Conservation (phyloP, 805 yeast genomes). For the Candida ulmi region DNA sequence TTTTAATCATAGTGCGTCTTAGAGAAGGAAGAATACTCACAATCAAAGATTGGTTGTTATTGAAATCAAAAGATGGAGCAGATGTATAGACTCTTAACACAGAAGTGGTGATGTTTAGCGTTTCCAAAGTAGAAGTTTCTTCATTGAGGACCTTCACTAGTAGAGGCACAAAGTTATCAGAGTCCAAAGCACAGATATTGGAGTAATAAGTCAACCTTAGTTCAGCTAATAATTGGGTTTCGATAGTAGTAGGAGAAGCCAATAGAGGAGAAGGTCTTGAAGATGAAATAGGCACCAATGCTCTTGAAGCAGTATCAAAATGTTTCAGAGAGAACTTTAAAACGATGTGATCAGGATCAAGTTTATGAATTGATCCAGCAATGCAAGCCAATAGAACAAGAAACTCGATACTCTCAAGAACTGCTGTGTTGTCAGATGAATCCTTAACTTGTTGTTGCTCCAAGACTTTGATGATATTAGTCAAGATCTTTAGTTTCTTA, state of each 20-base stretch:
- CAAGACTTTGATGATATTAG: constrained; percentile 14
- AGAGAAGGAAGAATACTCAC: constrained; percentile 25
- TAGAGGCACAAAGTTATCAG: constrained; percentile 15
- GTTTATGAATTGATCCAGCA: constrained; percentile 25
- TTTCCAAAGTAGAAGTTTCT: constrained; percentile 25
- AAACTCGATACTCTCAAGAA: constrained; percentile 25
- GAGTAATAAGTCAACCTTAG: constrained; percentile 26
- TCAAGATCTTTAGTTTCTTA: constrained; percentile 18
- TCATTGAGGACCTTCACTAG: constrained; percentile 22
- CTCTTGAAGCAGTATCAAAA: constrained; percentile 16
- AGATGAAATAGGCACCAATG: constrained; percentile 17
- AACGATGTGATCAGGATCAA: constrained; percentile 22
- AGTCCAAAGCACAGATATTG: constrained; percentile 17
- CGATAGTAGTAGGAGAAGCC: constrained; percentile 10
- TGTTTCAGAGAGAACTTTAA: constrained; percentile 24
- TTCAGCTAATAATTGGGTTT: constrained; percentile 20
- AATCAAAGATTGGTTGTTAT: constrained; percentile 22
- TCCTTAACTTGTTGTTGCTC: constrained; percentile 15
- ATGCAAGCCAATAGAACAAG: constrained; percentile 27
- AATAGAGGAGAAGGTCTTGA: constrained; percentile 13
- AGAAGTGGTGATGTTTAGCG: constrained; percentile 30
- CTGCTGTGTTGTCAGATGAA: constrained; percentile 15
- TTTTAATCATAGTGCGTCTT: constrained; percentile 22
- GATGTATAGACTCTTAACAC: constrained; percentile 29
- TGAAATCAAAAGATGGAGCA: constrained; percentile 22